A percentile compares a stretch with the other conserved stretches of the same genome.
These are phyloP conservation scores for Suillus decipiens DNA, from an alignment of 768 basidiomycete species.

Conservation along the genomic window DNA sequence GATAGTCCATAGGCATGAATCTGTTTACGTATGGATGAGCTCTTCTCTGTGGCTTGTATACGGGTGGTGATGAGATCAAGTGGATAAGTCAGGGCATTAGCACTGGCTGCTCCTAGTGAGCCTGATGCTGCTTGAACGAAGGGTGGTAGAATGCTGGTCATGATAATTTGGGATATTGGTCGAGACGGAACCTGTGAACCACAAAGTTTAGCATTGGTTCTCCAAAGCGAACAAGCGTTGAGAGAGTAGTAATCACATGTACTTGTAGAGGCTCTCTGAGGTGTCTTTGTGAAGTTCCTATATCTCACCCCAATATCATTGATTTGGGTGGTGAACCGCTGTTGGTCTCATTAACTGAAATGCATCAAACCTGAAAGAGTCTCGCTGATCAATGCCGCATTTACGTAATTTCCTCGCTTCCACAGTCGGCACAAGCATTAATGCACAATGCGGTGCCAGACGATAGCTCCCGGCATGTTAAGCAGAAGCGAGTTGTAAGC, in stretches of 20 bases:
- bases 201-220: not conserved
- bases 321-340: no score
- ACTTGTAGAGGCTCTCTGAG: no score
- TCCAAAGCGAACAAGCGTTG: not conserved
- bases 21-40: slow-evolving; percentile 19
- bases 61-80: slow-evolving; percentile 59
- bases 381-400: no score
- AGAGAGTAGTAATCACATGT: slow-evolving; percentile 1
- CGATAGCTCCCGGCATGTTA: no score
- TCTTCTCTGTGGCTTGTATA: slow-evolving; percentile 36
- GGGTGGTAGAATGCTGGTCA: slow-evolving; percentile 62
- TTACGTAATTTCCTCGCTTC: no score
- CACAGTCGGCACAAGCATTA: no score
- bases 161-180: slow-evolving; percentile 23
- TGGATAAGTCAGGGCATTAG: slow-evolving; percentile 56
- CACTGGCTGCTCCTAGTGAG: slow-evolving; percentile 54
- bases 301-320: no score
- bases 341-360: no score
- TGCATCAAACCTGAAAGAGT: no score
- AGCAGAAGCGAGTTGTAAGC: not conserved
- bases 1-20: slow-evolving; percentile 41
- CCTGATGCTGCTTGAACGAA: slow-evolving; percentile 61
- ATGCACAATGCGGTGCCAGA: no score
- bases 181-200: not conserved
- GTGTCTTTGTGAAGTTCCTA: not conserved